Conservation (phyloP, 1,284 basidiomycete genomes). For the Peniophora sp. region DNA sequence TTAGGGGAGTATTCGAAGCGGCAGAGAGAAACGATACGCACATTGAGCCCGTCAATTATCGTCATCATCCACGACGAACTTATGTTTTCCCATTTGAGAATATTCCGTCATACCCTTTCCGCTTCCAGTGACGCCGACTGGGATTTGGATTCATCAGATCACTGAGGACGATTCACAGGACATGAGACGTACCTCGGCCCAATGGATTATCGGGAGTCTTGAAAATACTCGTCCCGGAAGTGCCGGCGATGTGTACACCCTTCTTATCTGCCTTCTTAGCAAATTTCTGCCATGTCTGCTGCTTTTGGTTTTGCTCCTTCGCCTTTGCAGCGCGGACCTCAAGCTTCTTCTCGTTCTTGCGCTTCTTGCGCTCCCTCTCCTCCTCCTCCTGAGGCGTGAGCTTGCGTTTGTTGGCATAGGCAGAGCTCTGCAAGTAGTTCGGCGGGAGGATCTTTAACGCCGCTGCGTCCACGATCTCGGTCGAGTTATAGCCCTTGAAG, state of each 20-base stretch:
- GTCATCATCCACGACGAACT: conserved; percentile 43
- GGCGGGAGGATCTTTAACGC: conserved; percentile 68
- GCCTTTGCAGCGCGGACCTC: conserved; percentile 82
- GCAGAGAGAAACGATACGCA: neutral
- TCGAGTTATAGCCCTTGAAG: conserved; percentile 92
- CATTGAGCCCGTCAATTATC: conserved; percentile 30
- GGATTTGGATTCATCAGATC: conserved; percentile 11
- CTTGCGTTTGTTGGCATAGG: conserved; percentile 63
- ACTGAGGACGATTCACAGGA: conserved; percentile 10
- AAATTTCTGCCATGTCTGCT: conserved; percentile 96
- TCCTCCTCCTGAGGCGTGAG: conserved; percentile 77
- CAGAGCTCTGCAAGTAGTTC: conserved; percentile 34
- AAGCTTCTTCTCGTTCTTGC: conserved; percentile 94
- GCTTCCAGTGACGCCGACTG: conserved; percentile 92
- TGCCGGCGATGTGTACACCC: conserved; percentile 82
- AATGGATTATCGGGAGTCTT: conserved; percentile 92
- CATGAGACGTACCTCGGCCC: conserved; percentile 58
- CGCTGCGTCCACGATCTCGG: conserved; percentile 76
- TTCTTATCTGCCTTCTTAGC: conserved; percentile 96
- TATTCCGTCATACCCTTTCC: conserved; percentile 91
- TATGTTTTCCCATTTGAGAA: conserved; percentile 69
- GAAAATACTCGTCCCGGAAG: conserved; percentile 90
- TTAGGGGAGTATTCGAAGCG: neutral
- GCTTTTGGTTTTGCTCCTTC: conserved; percentile 84
- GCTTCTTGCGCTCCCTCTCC: conserved; percentile 88